Evolutionary conservation across 305 asterid species (phyloP), one percentile per base, ranked within the genome.

Genomic region (Fraxinus ornus): DNA sequence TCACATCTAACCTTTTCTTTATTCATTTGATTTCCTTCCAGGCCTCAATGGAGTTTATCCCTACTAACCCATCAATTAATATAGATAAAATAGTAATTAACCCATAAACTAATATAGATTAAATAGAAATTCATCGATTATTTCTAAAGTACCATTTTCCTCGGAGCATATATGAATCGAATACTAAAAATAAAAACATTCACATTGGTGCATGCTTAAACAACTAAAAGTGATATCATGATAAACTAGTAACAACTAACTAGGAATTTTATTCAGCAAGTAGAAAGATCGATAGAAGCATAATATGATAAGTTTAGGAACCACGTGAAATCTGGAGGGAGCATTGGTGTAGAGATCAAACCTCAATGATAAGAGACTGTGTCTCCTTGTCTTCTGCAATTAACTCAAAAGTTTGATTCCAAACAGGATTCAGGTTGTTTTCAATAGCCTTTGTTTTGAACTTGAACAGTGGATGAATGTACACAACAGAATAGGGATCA

Each of bases 361-460:
- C 98, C 99, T 97, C 99, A 39, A 97, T 5, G 76, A 88, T 81
- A 84, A 94, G 90, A 73, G 91, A 83, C 75, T 95, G 98, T n/a
- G 99, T 97, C 92, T 97, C 99, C 93, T 93, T 94, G 90, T 95
- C 98, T 89, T 95, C 98, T 75, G 90, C 97, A 76, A 95, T 92
- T 82, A 95, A 81, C 83, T 89, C 92, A 84, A 92, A 93, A 5
- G 88, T 87, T 77, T 95, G 89, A 86, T 95, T 85, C 98, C 98
- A 97, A 70, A 89, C 91, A 66, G 98, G 99, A 86, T 97, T 92
- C 89, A 97, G 91, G 89, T 97, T 92, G 95, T 97, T 92, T 5
- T 97, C 98, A 4, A 97, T 86, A 76, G 93, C 92, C 91, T 92
- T 95, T 0, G 99, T 93, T 89, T 94, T 97, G 82, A 95, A 92